Evolutionary conservation across 176 grass and related monocot genomes (phyloP).

Genomic region (Themeda triandra): DNA sequence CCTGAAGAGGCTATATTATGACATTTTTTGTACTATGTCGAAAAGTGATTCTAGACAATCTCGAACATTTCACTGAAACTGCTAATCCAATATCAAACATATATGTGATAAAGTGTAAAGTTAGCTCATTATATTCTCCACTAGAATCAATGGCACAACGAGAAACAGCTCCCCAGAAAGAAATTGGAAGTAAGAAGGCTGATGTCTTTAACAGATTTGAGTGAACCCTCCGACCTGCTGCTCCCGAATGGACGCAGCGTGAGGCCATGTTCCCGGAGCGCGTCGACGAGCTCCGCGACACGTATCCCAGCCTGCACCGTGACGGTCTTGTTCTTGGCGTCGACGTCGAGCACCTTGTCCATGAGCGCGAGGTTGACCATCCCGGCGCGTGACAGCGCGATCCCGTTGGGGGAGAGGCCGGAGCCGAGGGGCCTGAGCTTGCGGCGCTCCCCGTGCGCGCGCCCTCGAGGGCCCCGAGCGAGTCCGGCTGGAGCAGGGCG

Average conservation of each 20-base stretch:
- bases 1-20: not conserved
- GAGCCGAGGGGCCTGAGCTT: too few relatives aligned
- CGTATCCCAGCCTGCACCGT: conserved; percentile 84
- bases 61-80: not conserved
- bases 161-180: not conserved
- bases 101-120: not conserved
- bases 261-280: conserved; percentile 72
- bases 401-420: conserved; percentile 51
- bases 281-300: conserved; percentile 68
- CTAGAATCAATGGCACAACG: not conserved
- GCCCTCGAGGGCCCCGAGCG: too few relatives aligned
- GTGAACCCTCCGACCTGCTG: conserved; percentile 89
- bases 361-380: conserved; percentile 92
- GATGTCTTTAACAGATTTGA: conserved; percentile 42
- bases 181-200: not conserved
- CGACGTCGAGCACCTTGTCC: conserved; percentile 87
- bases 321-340: conserved; percentile 69
- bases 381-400: conserved; percentile 61
- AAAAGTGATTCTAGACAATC: not conserved
- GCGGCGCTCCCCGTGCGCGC: too few relatives aligned
- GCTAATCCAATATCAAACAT: not conserved
- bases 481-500: not conserved
- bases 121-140: not conserved
- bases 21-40: not conserved
- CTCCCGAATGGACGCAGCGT: conserved; percentile 89